Base-by-base conservation (phyloP, 2,329 filamentous ascomycete species). In the Alternaria brassicae region DNA sequence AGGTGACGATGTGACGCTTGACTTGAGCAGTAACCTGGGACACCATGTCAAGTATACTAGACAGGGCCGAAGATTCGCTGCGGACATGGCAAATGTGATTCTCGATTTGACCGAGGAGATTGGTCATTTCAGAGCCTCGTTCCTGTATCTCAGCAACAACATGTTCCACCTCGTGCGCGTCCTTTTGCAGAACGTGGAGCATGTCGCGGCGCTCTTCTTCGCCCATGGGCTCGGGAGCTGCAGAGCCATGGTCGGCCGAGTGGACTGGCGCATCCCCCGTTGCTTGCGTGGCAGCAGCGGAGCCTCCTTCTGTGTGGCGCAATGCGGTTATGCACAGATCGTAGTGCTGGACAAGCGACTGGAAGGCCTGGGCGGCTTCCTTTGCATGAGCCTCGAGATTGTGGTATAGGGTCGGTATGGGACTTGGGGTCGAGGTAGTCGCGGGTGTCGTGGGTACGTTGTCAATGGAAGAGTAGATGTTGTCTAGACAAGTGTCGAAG, bases 291-390 rank as follows among this genome's bases (percentile, higher is more conserved):
- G 81, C 81, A 13, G 82, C 82, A 60, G 81, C 81, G 10, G 80
- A 79, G 9, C 82, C 81, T 57, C 82, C 81, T 79, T 97, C 93
- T 3, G 93, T 97, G 50, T 94, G 92, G 60, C 93, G 91, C 41
- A 97, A 89, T 1, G 94, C 94, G 1, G 90, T 94, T 13, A 96
- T 91, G 76, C 94, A 97, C 65, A 96, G 87, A 76, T 98, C 94
- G 74, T 97, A 97, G 78, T 98, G 94, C 25, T 86, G 87, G 7
- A 92, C 93, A 4, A 98, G 82, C 1, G 90, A 92, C 56, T 92
- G 86, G 2, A 98, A 85, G 5, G 92, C 84, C 57, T 89, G 84
- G 5, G 93, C 94, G 88, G 96, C 94, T 69, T 89, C 88, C 62
- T 91, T 88, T 0, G 93, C 93, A 67, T 94, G 88, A 13, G 83